phyloP scores from a whole-genome alignment of 2,329 filamentous ascomycete species.

The Seiridium cupressi region DNA sequence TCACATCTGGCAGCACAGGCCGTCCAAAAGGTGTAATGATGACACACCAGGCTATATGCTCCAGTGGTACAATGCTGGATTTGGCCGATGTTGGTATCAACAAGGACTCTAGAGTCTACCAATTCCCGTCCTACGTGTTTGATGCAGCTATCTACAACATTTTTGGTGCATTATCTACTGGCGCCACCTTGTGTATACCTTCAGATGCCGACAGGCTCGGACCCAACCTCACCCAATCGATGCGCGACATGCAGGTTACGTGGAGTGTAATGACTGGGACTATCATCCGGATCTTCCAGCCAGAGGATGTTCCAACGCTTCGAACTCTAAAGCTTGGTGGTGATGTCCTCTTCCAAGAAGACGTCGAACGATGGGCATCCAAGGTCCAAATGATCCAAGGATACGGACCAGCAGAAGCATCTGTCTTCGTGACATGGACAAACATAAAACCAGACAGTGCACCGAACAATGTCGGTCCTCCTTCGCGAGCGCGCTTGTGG shows the following conservation, averaged over 20 bases:
- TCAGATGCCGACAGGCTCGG: constrained; percentile 1
- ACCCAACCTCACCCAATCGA: background rate
- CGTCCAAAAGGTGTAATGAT: constrained; percentile 9
- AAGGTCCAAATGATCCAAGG: background rate
- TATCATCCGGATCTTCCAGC: background rate
- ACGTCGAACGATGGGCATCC: constrained; percentile 5
- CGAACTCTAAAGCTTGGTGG: constrained; percentile 7
- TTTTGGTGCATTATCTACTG: constrained; percentile 1
- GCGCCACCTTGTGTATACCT: constrained; percentile 5
- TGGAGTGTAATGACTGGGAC: constrained; percentile 2
- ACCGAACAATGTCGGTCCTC: constrained; percentile 1
- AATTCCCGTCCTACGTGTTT: constrained; percentile 11
- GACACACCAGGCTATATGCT: constrained; percentile 21
- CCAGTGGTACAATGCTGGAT: constrained; percentile 45
- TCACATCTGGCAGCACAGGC: constrained; percentile 12
- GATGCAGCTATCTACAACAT: constrained; percentile 7
- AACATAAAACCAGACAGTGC: background rate
- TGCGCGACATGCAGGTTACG: constrained; percentile 7
- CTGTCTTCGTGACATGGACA: background rate
- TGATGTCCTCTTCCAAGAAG: background rate
- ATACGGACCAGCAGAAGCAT: constrained; percentile 4
- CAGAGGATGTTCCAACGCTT: constrained; percentile 6
- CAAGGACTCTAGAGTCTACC: constrained; percentile 16
- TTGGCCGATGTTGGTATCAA: constrained; percentile 33
- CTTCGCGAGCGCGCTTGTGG: constrained; percentile 5